phyloP scores from a whole-genome alignment of 768 basidiomycete species.

The Rhizopogon vulgaris region DNA sequence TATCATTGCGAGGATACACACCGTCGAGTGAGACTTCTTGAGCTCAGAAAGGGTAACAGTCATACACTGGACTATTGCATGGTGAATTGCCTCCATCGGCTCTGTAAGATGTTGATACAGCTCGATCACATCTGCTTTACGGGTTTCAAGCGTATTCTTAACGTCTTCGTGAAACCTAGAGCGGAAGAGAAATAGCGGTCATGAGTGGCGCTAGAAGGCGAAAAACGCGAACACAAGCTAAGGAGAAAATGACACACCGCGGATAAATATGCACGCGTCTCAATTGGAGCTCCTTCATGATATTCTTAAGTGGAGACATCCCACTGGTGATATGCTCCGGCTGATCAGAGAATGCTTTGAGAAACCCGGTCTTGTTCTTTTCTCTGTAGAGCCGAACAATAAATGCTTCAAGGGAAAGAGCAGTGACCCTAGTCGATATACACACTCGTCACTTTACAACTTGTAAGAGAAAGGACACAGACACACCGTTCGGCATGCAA shows the following conservation, averaged over 20 bases:
- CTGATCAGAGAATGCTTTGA: constrained; percentile 96
- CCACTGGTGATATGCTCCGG: constrained; percentile 94
- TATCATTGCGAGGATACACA: constrained; percentile 15
- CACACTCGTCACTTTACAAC: not conserved
- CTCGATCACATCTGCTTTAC: constrained; percentile 89
- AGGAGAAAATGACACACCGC: constrained; percentile 43
- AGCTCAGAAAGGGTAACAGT: constrained; percentile 82
- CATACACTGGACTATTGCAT: constrained; percentile 92
- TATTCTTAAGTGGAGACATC: constrained; percentile 83
- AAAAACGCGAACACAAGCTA: not conserved
- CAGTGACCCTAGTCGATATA: constrained; percentile 58
- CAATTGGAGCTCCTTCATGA: constrained; percentile 89
- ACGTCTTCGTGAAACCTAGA: constrained; percentile 85
- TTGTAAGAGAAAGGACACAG: not conserved
- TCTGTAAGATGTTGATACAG: constrained; percentile 81
- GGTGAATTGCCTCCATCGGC: constrained; percentile 88
- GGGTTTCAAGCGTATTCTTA: constrained; percentile 72
- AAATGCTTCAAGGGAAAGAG: constrained; percentile 85
- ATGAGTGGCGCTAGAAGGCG: not conserved
- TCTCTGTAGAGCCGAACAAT: constrained; percentile 88
- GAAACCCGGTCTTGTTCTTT: constrained; percentile 83
- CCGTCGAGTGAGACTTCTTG: constrained; percentile 78
- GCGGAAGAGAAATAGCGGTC: not conserved
- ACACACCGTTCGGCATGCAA: constrained; percentile 85
- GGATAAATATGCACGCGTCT: constrained; percentile 90